Base-by-base conservation (phyloP, 768 basidiomycete species). In the Gymnopilus dilepis region DNA sequence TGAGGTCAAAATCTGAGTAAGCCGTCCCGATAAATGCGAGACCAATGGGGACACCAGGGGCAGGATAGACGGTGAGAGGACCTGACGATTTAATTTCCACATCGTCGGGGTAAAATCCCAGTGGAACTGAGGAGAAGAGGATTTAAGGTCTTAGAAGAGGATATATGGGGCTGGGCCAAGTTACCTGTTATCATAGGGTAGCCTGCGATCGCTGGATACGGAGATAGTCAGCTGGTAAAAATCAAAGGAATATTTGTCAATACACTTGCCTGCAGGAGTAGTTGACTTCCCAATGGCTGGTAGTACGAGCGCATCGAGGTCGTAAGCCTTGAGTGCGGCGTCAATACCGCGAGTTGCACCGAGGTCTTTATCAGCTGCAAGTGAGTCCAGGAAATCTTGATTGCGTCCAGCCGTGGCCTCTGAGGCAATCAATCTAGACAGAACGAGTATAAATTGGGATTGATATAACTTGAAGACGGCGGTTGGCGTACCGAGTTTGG, bases 181-280 rank as follows among this genome's bases (percentile, higher is more conserved):
- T 28, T 53, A 84, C 86, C 86, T 17, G 87, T 86, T 38, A 88
- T 76, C 53, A 87, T 84, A 1, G 88, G 87, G 65, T 87, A 88
- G 11, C 86, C 87, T 3, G 85, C 83, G 56, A 87, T 81, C 2
- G 86, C 87, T 63, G n/a, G n/a, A n/a, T n/a, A n/a, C n/a, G n/a
- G n/a, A n/a, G n/a, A n/a, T n/a, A n/a, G n/a, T n/a, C n/a, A n/a
- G n/a, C n/a, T n/a, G n/a, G n/a, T n/a, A n/a, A n/a, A n/a, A n/a
- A n/a, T n/a, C n/a, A n/a, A n/a, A n/a, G n/a, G n/a, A n/a, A n/a
- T n/a, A n/a, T n/a, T n/a, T 37, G 13, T 13, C 34, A 37, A 37
- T 37, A 37, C 13, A 37, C 26, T 13, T 37, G 43, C 59, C 62
- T 70, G 77, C 74, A 24, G 79, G 78, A 1, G 60, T 62, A 37